phyloP scores from a whole-genome alignment of 495 filamentous ascomycete genomes.

The Platismatia glauca region DNA sequence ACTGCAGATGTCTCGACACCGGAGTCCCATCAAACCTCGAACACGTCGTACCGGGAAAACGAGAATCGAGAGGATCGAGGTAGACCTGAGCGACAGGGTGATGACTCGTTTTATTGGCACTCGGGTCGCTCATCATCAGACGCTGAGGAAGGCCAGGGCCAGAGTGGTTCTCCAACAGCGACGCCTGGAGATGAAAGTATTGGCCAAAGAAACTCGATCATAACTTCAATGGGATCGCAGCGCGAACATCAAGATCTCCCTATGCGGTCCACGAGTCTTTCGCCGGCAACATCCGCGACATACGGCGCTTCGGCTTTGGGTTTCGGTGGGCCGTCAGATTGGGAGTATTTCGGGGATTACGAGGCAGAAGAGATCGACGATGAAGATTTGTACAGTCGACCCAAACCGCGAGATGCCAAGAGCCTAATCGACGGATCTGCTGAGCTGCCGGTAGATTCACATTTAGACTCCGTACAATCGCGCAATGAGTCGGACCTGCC shows the following conservation, averaged over 20 bases:
- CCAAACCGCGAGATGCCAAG: constrained; percentile 14
- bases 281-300: constrained; percentile 4
- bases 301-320: constrained; percentile 40
- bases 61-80: constrained; percentile 10
- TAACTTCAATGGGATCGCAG: constrained; percentile 3
- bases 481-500: not conserved
- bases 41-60: constrained; percentile 20
- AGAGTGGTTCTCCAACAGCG: constrained; percentile 11
- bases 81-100: constrained; percentile 15
- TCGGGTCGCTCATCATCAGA: constrained; percentile 23
- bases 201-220: constrained; percentile 2
- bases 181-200: constrained; percentile 12
- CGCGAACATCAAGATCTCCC: constrained; percentile 11
- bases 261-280: constrained; percentile 16
- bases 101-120: constrained; percentile 25
- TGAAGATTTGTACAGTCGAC: constrained; percentile 22
- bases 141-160: constrained; percentile 14
- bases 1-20: constrained; percentile 14
- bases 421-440: constrained; percentile 2
- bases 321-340: constrained; percentile 48
- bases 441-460: constrained; percentile 22
- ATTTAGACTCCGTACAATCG: not conserved
- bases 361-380: constrained; percentile 31
- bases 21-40: constrained; percentile 22
- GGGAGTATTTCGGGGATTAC: constrained; percentile 44